phyloP scores from a whole-genome alignment of 2,329 filamentous ascomycete genomes.

The Cordyceps farinosa region DNA sequence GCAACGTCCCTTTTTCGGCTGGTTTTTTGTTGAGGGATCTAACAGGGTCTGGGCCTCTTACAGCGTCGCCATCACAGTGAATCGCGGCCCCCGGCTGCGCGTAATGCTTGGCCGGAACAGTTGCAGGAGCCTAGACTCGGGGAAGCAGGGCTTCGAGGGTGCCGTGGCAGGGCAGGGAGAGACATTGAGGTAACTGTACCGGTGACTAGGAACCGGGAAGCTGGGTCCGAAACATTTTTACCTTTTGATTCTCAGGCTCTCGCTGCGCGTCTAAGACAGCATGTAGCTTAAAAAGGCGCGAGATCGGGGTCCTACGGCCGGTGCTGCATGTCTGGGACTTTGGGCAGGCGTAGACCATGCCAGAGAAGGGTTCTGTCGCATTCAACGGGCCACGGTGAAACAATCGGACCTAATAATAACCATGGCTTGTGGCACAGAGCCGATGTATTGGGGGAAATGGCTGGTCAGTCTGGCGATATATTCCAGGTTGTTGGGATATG shows the following conservation, averaged over 20 bases:
- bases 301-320: neutral
- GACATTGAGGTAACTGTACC: slow-evolving; percentile 6
- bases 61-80: neutral
- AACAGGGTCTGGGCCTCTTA: neutral
- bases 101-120: neutral
- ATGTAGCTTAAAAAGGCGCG: neutral
- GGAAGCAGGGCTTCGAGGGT: neutral
- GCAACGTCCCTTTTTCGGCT: neutral
- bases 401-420: slow-evolving; percentile 11
- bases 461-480: neutral
- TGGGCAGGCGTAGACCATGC: neutral
- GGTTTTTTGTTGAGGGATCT: neutral
- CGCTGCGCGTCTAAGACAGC: neutral
- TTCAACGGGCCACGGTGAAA: neutral
- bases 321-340: slow-evolving; percentile 8
- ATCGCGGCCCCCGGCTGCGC: neutral
- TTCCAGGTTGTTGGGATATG: neutral
- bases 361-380: neutral
- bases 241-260: neutral
- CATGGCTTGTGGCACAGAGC: neutral
- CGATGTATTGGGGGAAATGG: neutral
- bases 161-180: neutral
- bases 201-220: neutral
- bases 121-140: slow-evolving; percentile 11
- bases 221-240: slow-evolving; percentile 5